Conservation (phyloP, 2,329 filamentous ascomycete genomes). For the Ophiostoma piceae region DNA sequence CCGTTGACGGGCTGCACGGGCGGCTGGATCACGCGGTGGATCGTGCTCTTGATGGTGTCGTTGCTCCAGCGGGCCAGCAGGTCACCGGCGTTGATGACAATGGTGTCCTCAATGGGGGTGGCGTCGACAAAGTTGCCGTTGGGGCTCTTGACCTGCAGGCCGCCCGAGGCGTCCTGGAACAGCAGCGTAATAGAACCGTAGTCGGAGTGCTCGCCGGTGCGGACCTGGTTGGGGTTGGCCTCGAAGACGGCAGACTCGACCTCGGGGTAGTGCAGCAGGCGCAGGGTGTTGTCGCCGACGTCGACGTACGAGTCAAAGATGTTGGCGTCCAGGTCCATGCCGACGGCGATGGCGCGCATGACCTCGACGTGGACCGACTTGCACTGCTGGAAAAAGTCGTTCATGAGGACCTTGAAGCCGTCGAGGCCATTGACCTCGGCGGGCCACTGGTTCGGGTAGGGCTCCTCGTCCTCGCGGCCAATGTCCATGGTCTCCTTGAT, state of each 20-base stretch:
- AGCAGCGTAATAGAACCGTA: slow-evolving; percentile 58
- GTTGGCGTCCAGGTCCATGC: slow-evolving; percentile 61
- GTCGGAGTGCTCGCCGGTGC: slow-evolving; percentile 72
- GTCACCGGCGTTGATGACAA: slow-evolving; percentile 87
- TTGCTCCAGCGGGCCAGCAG: slow-evolving; percentile 84
- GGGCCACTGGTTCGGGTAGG: slow-evolving; percentile 73
- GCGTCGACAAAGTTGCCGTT: slow-evolving; percentile 76
- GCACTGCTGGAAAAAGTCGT: slow-evolving; percentile 67
- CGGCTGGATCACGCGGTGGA: slow-evolving; percentile 86
- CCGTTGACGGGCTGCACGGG: slow-evolving; percentile 45
- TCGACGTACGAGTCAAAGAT: slow-evolving; percentile 76
- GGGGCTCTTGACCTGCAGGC: slow-evolving; percentile 60
- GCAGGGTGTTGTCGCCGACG: slow-evolving; percentile 63
- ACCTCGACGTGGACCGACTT: slow-evolving; percentile 69
- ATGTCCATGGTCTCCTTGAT: slow-evolving; percentile 62
- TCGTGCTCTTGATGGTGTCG: slow-evolving; percentile 82
- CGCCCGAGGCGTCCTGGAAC: slow-evolving; percentile 55
- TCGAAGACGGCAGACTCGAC: slow-evolving; percentile 62
- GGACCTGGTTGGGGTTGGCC: slow-evolving; percentile 62
- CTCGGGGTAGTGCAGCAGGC: slow-evolving; percentile 71
- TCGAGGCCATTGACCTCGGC: slow-evolving; percentile 45
- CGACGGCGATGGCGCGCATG: slow-evolving; percentile 81
- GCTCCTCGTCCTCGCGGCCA: slow-evolving; percentile 54
- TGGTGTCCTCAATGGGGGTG: slow-evolving; percentile 71
- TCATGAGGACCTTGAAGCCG: slow-evolving; percentile 68